Base-by-base conservation (phyloP, 2,329 filamentous ascomycete genomes). In the Simplicillium aogashimaense region DNA sequence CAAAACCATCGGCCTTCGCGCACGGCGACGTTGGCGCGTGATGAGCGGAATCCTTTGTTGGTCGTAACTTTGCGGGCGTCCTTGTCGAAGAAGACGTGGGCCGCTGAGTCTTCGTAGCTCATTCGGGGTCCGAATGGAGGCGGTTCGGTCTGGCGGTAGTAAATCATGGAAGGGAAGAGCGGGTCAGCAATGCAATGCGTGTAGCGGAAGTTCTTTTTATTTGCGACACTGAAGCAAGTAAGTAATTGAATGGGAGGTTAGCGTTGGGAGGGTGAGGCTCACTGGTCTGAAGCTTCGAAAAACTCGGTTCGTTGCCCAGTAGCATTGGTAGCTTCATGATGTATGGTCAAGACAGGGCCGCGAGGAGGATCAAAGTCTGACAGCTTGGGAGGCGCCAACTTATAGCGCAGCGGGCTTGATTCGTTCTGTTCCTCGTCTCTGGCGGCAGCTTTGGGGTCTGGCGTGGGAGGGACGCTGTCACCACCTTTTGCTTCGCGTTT, bases 1-100 rank as follows among this genome's bases (percentile, higher is more conserved):
- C 88, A 98, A 60, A 94, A 98, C 70, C 86, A 87, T 28, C 85
- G 77, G 1, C 92, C 92, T 60, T 97, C 86, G 35, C 92, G 74
- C 4, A 89, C 85, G 17, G 85, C 87, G 1, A 97, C 83, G 53
- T 98, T 98, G 11, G 86, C 88, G 31, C 90, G 78, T 2, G 85
- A 83, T 71, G 90, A 92, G 43, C 94, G 77, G 72, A 92, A 95
- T 8, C 92, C 89, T 60, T 94, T 94, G 50, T 90, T 81, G 12
- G 92, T 94, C 1, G 86, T 94, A 39, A 95, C 78, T 37, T 87
- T 79, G 15, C 74, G 76, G 7, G 82, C 88, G 30, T 77, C 73
- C 45, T 77, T 76, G 53, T 88, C 83, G 55, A 95, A 87, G 54
- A 83, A 84, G 57, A 95, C 85, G 56, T 86, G 84, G 9, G 81